Evolutionary conservation across 441 rosid species (phyloP).

Genomic region (Euphorbia schlechtendalii): DNA sequence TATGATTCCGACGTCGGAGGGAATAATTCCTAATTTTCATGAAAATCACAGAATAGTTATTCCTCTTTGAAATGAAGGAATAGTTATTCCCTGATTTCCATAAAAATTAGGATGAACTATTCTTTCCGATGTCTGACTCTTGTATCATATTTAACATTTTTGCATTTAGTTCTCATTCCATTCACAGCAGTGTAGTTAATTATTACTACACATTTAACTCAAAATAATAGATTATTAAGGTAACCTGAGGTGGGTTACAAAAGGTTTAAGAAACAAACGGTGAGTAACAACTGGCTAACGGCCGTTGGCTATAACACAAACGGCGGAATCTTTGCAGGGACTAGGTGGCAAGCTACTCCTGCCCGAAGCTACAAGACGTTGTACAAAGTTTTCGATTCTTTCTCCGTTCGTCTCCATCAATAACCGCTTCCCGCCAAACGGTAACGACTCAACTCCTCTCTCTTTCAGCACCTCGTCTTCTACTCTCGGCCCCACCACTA

Average conservation of each 20-base stretch:
- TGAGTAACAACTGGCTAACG: slow-evolving; percentile 32
- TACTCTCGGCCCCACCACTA: slow-evolving; percentile 27
- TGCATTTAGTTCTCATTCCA: too few relatives aligned
- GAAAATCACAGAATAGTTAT: too few relatives aligned
- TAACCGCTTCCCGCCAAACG: slow-evolving; percentile 86
- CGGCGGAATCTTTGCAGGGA: slow-evolving; percentile 80
- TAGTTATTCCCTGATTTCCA: too few relatives aligned
- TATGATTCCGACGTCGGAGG: too few relatives aligned
- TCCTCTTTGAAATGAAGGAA: too few relatives aligned
- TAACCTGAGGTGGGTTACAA: slow-evolving; percentile 22
- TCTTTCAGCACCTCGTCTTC: slow-evolving; percentile 60
- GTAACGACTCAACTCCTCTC: slow-evolving; percentile 77
- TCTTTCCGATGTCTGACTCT: too few relatives aligned
- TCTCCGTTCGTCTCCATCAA: slow-evolving; percentile 77
- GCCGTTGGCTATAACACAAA: slow-evolving; percentile 53
- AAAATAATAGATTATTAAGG: slow-evolving; percentile 14
- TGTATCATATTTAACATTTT: too few relatives aligned
- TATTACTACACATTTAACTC: slow-evolving; percentile 2
- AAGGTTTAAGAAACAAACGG: slow-evolving; percentile 11
- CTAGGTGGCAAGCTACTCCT: slow-evolving; percentile 78
- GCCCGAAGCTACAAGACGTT: slow-evolving; percentile 70
- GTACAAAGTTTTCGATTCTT: slow-evolving; percentile 65
- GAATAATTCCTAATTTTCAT: too few relatives aligned
- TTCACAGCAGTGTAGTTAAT: too few relatives aligned
- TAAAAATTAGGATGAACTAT: too few relatives aligned